Evolutionary conservation across 257 asterid species (phyloP), one percentile per base, ranked within the genome.

Genomic region (Fraxinus americana): DNA sequence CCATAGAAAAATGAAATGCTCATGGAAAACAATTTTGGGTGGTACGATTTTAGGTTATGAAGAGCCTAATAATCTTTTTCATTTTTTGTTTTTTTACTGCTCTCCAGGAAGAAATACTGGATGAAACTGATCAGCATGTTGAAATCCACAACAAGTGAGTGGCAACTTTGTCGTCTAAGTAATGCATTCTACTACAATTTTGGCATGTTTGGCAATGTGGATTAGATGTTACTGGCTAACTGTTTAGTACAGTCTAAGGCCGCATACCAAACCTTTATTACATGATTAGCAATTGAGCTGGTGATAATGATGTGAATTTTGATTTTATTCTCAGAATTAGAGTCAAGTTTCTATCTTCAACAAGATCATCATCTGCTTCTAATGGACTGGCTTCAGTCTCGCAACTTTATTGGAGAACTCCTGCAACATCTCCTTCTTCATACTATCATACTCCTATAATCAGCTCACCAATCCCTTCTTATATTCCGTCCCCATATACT

Each of bases 101-200:
- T 13, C 41, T 67, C 50, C 34, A 86, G 90, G 96, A 87, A 75
- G 89, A 87, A 77, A 91, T 89, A 71, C 79, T 77, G 67, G 96
- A 91, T 77, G 96, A 91, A 84, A 91, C 92, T 0, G 92, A 91
- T 70, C 91, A 86, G 16, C 89, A 89, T 57, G 80, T 89, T 34
- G 94, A 89, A 36, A 88, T 89, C 57, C 92, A 87, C 30, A 87
- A 85, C 79, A 84, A 78, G 93, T 86, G 78, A 85, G 90, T 79
- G 17, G 36, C 11, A 50, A n/a, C 41, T 5, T 36, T 36, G 39
- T 45, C 63, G 39, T 77, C 74, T 0, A 25, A 67, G 34, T n/a
- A 76, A 39, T 9, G 2, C 25, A n/a, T 66, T 67, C 61, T 27
- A 39, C 27, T 57, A 12, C 6, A 4, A 5, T 13, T 41, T 45